phyloP scores from a whole-genome alignment of 164 flowering plant genomes.

The Stephania yunnanensis region DNA sequence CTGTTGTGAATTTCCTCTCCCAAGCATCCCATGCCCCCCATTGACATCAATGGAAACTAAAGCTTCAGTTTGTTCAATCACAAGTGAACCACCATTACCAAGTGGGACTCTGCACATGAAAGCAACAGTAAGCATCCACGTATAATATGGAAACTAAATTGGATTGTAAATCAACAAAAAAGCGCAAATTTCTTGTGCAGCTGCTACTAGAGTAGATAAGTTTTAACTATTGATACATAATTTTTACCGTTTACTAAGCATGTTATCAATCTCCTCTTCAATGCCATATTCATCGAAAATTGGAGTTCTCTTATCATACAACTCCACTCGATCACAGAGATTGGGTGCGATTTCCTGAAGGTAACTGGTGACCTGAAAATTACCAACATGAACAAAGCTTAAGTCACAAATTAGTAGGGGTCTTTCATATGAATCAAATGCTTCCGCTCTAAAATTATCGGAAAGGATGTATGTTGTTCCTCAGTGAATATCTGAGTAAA shows the following conservation, averaged over 20 bases:
- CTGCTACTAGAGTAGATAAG: not conserved
- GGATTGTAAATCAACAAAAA: not conserved
- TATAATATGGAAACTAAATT: not conserved
- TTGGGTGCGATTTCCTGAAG: constrained; percentile 94
- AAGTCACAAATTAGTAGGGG: too few species aligned
- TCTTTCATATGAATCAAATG: too few species aligned
- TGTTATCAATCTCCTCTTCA: constrained; percentile 82
- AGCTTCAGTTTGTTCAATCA: constrained; percentile 97
- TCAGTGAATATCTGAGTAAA: too few species aligned
- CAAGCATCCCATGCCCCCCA: constrained; percentile 94
- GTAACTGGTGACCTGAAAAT: constrained; percentile 75
- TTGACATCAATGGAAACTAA: constrained; percentile 95
- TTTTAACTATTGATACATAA: not conserved
- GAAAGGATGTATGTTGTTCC: too few species aligned
- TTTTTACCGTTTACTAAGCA: constrained; percentile 83
- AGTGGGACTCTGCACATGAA: constrained; percentile 66
- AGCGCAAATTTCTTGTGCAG: not conserved
- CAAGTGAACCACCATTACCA: constrained; percentile 80
- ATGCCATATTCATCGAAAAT: constrained; percentile 82
- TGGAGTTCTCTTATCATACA: constrained; percentile 64
- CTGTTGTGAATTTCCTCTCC: constrained; percentile 79
- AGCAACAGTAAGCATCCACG: constrained; percentile 11
- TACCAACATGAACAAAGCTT: not conserved
- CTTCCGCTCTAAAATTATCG: too few species aligned
- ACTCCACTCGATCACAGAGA: constrained; percentile 81